phyloP scores from a whole-genome alignment of 768 basidiomycete species.

The Sistotremastrum suecicum region DNA sequence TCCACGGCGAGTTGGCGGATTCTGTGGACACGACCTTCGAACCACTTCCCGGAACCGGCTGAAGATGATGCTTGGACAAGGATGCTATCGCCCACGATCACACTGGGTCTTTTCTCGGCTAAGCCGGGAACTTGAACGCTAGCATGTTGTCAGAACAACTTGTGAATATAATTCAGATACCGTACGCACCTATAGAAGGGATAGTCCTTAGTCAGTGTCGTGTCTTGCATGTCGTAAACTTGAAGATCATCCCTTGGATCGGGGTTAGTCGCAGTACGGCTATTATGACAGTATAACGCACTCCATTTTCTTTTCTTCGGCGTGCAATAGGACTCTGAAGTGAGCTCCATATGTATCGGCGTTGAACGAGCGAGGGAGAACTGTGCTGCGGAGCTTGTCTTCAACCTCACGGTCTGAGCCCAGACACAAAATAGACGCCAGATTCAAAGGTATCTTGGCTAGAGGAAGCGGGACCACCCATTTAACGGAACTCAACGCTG shows the following conservation, averaged over 20 bases:
- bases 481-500: not conserved
- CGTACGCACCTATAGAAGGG: conserved; percentile 31
- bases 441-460: conserved; percentile 1
- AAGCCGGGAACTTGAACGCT: conserved; percentile 35
- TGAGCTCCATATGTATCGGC: conserved; percentile 26
- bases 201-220: conserved; percentile 20
- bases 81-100: conserved; percentile 38
- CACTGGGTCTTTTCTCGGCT: conserved; percentile 43
- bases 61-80: conserved; percentile 28
- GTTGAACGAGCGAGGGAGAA: conserved; percentile 27
- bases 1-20: conserved; percentile 36
- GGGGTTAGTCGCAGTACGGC: not conserved
- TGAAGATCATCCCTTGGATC: conserved; percentile 16
- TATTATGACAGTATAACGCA: conserved; percentile 12
- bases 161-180: not conserved
- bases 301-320: conserved; percentile 35
- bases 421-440: not conserved
- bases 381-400: conserved; percentile 11
- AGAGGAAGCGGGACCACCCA: conserved; percentile 6
- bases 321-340: conserved; percentile 42
- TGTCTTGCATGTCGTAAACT: conserved; percentile 24
- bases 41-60: conserved; percentile 25
- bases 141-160: not conserved
- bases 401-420: not conserved
- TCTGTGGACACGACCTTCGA: conserved; percentile 42